Evolutionary conservation across 2,329 filamentous ascomycete species (phyloP), one percentile per base, ranked within the genome.

Genomic region (Salinomyces thailandicus): DNA sequence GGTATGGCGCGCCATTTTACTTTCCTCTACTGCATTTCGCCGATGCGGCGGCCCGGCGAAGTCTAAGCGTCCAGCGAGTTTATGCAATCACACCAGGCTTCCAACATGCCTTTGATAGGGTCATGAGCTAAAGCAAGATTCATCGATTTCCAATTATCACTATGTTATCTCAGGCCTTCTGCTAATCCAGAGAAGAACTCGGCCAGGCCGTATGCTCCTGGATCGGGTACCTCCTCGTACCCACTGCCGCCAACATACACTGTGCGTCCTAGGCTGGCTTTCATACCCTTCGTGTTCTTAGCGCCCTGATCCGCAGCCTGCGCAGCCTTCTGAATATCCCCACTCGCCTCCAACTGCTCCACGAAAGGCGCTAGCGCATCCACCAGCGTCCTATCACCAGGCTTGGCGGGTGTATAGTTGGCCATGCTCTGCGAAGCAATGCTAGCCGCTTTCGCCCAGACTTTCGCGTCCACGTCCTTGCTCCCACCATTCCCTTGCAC

Each of bases 301-400:
- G 87, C 81, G 0, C 81, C 91, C 31, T 77, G 69, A 45, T 74
- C 73, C 0, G 86, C 80, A 2, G 84, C 85, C 50, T 76, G 68
- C 0, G 85, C 85, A 5, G 91, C 87, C 55, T 77, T 69, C 46
- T 75, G 71, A 14, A 91, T 58, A 54, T 83, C 74, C 11, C 74
- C 75, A 0, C 77, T 78, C 52, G 72, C 61, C 5, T 63, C 68
- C 2, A 96, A 70, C 3, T 71, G 74, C 29, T 85, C 73, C 35
- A 93, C 79, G 56, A 96, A 98, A 2, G 91, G 91, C 44, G 83
- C 75, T 33, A 98, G 67, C 1, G 89, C 86, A 61, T 98, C 91
- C 20, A 96, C 74, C 22, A 96, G 66, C 0, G 91, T 98, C 34
- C 91, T 73, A 58, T 98, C 91, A 18, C 91, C 91, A 0, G 81